Base-by-base conservation (phyloP, 306 rosid genomes). In the Vachellia collinsii region DNA sequence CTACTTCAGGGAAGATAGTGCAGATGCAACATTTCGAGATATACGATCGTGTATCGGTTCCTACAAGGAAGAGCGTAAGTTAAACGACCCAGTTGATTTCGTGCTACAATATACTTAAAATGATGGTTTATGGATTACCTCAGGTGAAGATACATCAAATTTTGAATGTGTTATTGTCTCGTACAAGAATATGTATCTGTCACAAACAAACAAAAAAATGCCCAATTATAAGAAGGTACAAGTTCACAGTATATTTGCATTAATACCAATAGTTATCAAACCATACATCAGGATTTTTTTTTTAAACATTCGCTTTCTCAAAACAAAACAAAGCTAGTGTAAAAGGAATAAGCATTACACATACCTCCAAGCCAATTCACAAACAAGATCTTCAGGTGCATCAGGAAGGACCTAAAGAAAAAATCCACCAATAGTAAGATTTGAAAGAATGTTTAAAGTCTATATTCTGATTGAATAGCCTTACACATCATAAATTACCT, bases 351-450 rank as follows among this genome's bases (percentile, higher is more conserved):
- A 77, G 41, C 13, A 58, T 16, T 8, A 48, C 70, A 82, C 93
- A 71, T 91, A 93, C 99, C 99, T 85, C 98, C 98, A 93, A 71
- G 99, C 89, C 86, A 95, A 82, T 84, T 95, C 99, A 81, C 88
- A 79, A 81, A 95, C 96, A 71, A 95, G 99, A 75, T 93, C 98
- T 78, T 87, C 92, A 17, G 99, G 98, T 79, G 99, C 99, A 61
- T 90, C 91, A 29, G 99, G 99, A 84, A 95, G 98, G 84, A 93
- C 97, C 99, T 91, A 81, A 70, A 85, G 59, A 82, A 79, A 82
- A 59, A 79, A 75, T 77, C 22, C 70, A 73, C 63, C 72, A 70
- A 22, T 37, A 47, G 43, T 83, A 44, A 85, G 81, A 81, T 79
- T 83, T 76, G 42, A 75, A n/a, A 75, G 77, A 70, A 72, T 72